Evolutionary conservation across 1,284 basidiomycete genomes (phyloP), one percentile per base, ranked within the genome.

Genomic region (Trametes pubescens): DNA sequence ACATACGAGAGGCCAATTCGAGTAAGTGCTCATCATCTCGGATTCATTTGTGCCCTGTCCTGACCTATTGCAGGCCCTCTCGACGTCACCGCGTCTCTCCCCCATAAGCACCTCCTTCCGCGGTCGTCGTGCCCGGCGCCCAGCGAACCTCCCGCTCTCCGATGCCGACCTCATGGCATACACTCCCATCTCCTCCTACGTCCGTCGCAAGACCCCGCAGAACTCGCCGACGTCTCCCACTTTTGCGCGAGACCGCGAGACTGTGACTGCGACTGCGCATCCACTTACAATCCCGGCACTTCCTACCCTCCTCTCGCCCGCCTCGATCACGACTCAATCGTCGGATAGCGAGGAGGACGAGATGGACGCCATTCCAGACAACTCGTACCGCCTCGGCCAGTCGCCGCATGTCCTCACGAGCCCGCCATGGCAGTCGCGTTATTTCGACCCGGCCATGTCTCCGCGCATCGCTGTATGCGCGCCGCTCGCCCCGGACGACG

Each of bases 161-260:
- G 78, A 76, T 32, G 69, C 77, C 40, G 80, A 82, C 59, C 70
- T 75, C 34, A 74, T 82, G 47, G 81, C 80, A 6, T 81, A 77
- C 64, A 91, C 88, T 9, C 91, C 91, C 59, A 93, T 93, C 64
- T 93, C 91, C 21, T 84, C 85, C 38, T 93, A 90, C 66, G 86
- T 90, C 47, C 88, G 91, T 65, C 86, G 91, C 63, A 90, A 87
- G 77, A 91, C 89, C 2, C 91, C 91, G 29, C 86, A 86, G 65
- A 81, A 84, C 40, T 91, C 91, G 16, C 90, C 90, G 0, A 88
- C 86, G 18, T 86, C 86, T 0, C 85, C 89, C 14, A 84, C 84
- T 29, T 92, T 89, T 73, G 65, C 65, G 64, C 76, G 60, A 66
- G 74, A 69, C 61, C 73, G 71, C 59, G 72, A 62, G n/a, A 16